Percentiles rank a stretch among this genome's conserved stretches.
Evolutionary conservation across 108 stramenopile genomes (phyloP).

Genomic region (Cylindrotheca fusiformis): DNA sequence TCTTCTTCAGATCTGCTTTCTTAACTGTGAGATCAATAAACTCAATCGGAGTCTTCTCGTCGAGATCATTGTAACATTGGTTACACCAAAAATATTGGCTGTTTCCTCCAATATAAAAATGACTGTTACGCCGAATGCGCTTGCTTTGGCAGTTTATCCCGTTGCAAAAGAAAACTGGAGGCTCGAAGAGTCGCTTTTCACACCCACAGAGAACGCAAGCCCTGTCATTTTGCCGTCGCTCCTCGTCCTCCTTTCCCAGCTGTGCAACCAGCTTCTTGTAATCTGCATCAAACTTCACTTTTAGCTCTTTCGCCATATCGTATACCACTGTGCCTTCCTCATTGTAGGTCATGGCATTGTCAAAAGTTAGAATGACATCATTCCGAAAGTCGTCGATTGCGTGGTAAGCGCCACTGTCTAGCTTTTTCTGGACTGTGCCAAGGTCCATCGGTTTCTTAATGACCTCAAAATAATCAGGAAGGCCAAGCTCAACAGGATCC

Average conservation of each 20-base stretch:
- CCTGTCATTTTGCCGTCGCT: constrained; percentile 78
- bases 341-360: constrained; percentile 98
- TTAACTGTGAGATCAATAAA: constrained; percentile 77
- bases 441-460: constrained; percentile 98
- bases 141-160: constrained; percentile 88
- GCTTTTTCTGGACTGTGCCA: constrained; percentile 83
- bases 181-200: constrained; percentile 92
- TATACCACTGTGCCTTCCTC: constrained; percentile 86
- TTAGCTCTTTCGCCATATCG: constrained; percentile 90
- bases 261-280: constrained; percentile 73
- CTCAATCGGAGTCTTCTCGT: constrained; percentile 80
- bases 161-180: constrained; percentile 97
- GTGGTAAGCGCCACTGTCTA: constrained; percentile 84
- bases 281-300: constrained; percentile 71
- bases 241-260: constrained; percentile 80
- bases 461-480: constrained; percentile 91
- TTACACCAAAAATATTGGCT: constrained; percentile 95
- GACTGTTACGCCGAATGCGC: constrained; percentile 91
- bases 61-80: constrained; percentile 90
- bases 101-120: constrained; percentile 92
- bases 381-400: constrained; percentile 78
- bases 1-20: constrained; percentile 87
- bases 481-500: constrained; percentile 87
- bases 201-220: constrained; percentile 93
- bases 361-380: constrained; percentile 90